These are phyloP conservation scores for Amanita rimosa DNA, from an alignment of 768 basidiomycete species.

Conservation along the genomic window DNA sequence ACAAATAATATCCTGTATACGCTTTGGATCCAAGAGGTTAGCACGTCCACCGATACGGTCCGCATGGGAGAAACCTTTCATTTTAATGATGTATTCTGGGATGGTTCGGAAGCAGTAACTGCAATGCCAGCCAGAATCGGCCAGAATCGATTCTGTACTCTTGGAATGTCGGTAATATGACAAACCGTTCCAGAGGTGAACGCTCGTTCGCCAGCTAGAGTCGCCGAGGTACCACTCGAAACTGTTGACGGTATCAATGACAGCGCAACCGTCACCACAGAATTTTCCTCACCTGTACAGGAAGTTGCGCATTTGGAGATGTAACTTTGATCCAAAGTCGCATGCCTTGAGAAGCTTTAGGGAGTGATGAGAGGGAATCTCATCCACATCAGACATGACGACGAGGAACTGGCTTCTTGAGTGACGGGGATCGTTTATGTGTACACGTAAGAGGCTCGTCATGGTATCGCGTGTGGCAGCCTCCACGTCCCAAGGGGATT, in stretches of 20 bases:
- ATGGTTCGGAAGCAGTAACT: constrained; percentile 56
- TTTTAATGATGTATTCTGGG: constrained; percentile 46
- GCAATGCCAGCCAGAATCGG: constrained; percentile 62
- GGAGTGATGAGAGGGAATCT: constrained; percentile 44
- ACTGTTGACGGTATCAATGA: constrained; percentile 14
- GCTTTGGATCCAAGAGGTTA: constrained; percentile 32
- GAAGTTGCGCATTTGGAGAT: constrained; percentile 51
- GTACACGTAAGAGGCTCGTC: constrained; percentile 30
- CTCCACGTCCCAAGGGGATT: constrained; percentile 42
- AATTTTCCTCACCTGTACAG: constrained; percentile 37
- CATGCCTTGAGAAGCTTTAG: constrained; percentile 40
- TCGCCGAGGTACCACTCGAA: constrained; percentile 48
- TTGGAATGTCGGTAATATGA: constrained; percentile 39
- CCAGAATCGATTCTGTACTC: constrained; percentile 34
- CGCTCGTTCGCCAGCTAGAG: constrained; percentile 46
- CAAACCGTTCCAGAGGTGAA: constrained; percentile 31
- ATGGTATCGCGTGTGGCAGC: constrained; percentile 34
- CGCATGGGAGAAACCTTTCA: constrained; percentile 50
- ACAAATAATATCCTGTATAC: constrained; percentile 50
- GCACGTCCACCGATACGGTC: constrained; percentile 43
- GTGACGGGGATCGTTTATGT: constrained; percentile 20
- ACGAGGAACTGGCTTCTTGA: constrained; percentile 28
- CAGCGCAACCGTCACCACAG: not conserved
- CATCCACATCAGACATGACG: constrained; percentile 54
- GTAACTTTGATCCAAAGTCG: constrained; percentile 39